Percentiles rank a stretch among this genome's conserved stretches.
Conservation (phyloP, 2,329 filamentous ascomycete genomes). For the Diaporthe batatas region DNA sequence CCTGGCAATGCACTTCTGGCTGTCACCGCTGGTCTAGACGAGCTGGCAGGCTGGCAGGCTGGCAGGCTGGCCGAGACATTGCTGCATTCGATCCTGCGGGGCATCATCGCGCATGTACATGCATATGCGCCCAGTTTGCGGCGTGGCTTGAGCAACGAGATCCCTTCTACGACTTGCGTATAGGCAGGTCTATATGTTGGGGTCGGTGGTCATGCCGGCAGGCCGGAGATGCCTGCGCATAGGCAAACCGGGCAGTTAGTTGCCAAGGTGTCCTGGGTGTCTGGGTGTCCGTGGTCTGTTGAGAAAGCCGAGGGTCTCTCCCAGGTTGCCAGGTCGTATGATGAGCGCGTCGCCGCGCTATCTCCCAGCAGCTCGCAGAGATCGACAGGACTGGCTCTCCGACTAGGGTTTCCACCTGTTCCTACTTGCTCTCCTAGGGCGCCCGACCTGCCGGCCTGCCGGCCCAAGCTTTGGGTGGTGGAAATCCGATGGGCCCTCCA, state of each 20-base stretch:
- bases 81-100: neutral
- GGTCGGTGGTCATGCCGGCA: neutral
- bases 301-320: too few species aligned
- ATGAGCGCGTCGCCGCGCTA: neutral
- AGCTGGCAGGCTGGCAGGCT: neutral
- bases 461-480: neutral
- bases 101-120: neutral
- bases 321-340: neutral
- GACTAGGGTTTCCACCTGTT: conserved; percentile 1
- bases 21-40: neutral
- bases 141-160: neutral
- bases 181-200: neutral
- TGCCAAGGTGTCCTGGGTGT: too few species aligned
- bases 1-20: neutral
- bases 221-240: neutral
- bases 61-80: neutral
- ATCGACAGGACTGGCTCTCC: conserved; percentile 1
- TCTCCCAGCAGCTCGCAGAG: neutral
- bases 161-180: too few species aligned
- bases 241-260: neutral
- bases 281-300: too few species aligned
- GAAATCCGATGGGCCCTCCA: neutral
- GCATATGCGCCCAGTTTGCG: too few species aligned
- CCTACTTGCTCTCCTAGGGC: neutral
- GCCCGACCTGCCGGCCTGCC: neutral